These are phyloP conservation scores for Globisporangium spinosum DNA, from an alignment of 352 stramenopile species.

Conservation along the genomic window DNA sequence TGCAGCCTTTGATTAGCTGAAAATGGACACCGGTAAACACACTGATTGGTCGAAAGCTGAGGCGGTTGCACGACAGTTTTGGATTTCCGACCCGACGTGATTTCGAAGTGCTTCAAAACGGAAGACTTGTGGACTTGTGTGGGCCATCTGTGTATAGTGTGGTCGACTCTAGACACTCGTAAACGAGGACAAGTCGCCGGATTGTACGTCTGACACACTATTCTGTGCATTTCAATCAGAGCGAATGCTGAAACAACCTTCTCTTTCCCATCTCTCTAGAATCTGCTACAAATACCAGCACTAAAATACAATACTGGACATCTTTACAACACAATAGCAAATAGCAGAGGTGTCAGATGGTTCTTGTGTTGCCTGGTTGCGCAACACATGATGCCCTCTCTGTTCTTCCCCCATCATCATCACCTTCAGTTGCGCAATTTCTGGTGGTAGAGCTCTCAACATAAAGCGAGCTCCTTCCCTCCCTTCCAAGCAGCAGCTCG, in stretches of 20 bases:
- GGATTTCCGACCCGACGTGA: constrained; percentile 8
- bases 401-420: background rate
- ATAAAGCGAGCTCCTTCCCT: background rate
- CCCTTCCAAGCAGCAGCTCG: background rate
- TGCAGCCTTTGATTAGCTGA: constrained; percentile 13
- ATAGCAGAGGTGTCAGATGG: background rate
- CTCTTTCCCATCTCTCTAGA: no score
- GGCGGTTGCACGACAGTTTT: background rate
- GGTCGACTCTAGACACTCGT: background rate
- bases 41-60: constrained; percentile 8
- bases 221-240: background rate
- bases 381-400: constrained; percentile 2
- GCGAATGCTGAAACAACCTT: no score
- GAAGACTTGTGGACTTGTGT: background rate
- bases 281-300: no score
- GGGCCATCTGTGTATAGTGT: background rate
- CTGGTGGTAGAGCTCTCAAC: constrained; percentile 11
- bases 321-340: background rate
- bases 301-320: background rate
- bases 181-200: background rate
- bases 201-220: background rate
- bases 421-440: constrained; percentile 15
- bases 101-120: background rate
- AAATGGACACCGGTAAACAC: constrained; percentile 1
- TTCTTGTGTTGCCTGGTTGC: background rate